phyloP scores from a whole-genome alignment of 2,329 filamentous ascomycete genomes.

The Phoma sp. region DNA sequence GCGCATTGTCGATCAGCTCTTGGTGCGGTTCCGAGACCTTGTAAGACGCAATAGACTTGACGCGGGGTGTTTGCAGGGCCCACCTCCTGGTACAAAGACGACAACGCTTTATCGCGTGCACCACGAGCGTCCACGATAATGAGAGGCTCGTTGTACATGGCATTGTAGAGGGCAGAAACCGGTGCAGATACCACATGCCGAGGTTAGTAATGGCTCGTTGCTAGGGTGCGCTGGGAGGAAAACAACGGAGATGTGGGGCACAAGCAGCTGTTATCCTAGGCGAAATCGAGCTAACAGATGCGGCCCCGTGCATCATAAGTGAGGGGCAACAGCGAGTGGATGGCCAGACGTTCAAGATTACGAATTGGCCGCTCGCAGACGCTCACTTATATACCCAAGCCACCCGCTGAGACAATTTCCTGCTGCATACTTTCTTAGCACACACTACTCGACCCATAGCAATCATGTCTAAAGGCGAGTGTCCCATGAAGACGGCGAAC shows the following conservation, averaged over 20 bases:
- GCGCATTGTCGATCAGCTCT: slow-evolving; percentile 8
- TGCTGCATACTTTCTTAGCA: slow-evolving; percentile 13
- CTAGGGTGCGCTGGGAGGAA: neutral
- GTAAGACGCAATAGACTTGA: slow-evolving; percentile 18
- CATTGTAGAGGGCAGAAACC: neutral
- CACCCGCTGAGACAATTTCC: slow-evolving; percentile 13
- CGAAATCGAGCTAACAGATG: slow-evolving; percentile 30
- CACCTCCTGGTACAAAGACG: neutral
- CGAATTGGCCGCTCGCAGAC: slow-evolving; percentile 32
- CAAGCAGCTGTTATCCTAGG: slow-evolving; percentile 12
- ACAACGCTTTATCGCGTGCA: neutral
- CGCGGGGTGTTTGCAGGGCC: slow-evolving; percentile 1
- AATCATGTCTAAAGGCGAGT: slow-evolving; percentile 46
- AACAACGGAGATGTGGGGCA: slow-evolving; percentile 10
- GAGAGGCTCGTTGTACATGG: neutral
- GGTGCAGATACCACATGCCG: neutral
- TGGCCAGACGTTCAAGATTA: slow-evolving; percentile 39
- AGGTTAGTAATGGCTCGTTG: slow-evolving; percentile 6
- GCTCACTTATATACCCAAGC: slow-evolving; percentile 30
- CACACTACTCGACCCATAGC: slow-evolving; percentile 24
- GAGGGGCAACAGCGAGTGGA: slow-evolving; percentile 35
- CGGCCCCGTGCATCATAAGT: slow-evolving; percentile 27
- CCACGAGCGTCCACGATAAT: neutral
- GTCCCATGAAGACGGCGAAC: slow-evolving; percentile 45
- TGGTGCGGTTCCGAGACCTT: slow-evolving; percentile 17